A percentile compares a stretch with the other conserved stretches of the same genome.
Evolutionary conservation across 192 early-diverging fungal species (phyloP).

Genomic region (Globomyces pollinis-pini): DNA sequence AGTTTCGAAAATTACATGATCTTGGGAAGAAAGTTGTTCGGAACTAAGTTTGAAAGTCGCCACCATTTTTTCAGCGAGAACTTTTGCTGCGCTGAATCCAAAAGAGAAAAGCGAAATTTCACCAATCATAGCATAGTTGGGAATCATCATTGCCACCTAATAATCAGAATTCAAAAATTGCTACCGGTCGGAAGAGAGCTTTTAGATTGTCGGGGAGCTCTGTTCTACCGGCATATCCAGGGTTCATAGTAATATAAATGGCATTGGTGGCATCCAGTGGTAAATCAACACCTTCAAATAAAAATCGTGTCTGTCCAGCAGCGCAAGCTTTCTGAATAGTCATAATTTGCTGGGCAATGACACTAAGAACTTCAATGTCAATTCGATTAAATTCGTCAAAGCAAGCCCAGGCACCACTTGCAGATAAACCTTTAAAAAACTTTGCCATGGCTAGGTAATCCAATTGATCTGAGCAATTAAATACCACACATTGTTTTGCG

Average conservation of each 20-base stretch:
- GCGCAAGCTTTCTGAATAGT: constrained; percentile 52
- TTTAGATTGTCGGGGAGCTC: constrained; percentile 57
- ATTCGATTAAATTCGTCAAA: constrained; percentile 61
- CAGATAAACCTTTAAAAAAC: constrained; percentile 54
- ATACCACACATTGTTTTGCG: constrained; percentile 58
- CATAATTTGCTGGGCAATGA: constrained; percentile 56
- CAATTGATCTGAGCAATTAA: constrained; percentile 57
- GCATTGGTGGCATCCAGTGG: constrained; percentile 51
- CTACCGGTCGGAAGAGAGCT: constrained; percentile 52
- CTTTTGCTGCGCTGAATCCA: constrained; percentile 51
- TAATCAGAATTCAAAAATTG: too few relatives aligned
- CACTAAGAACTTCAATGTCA: constrained; percentile 56
- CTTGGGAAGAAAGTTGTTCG: constrained; percentile 56
- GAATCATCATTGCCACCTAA: constrained; percentile 67
- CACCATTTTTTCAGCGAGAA: constrained; percentile 56
- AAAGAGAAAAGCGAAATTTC: constrained; percentile 56
- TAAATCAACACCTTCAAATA: constrained; percentile 54
- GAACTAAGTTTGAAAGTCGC: constrained; percentile 55
- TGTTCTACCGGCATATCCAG: constrained; percentile 56
- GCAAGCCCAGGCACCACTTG: constrained; percentile 55
- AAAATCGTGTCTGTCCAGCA: constrained; percentile 40
- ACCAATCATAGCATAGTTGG: constrained; percentile 61
- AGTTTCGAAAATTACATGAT: too few relatives aligned
- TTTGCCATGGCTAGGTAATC: constrained; percentile 59
- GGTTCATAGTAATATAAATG: constrained; percentile 60